A percentile compares a stretch with the other conserved stretches of the same genome.
Evolutionary conservation across 2,329 filamentous ascomycete species (phyloP).

Genomic region (Hyphodiscus sp.): DNA sequence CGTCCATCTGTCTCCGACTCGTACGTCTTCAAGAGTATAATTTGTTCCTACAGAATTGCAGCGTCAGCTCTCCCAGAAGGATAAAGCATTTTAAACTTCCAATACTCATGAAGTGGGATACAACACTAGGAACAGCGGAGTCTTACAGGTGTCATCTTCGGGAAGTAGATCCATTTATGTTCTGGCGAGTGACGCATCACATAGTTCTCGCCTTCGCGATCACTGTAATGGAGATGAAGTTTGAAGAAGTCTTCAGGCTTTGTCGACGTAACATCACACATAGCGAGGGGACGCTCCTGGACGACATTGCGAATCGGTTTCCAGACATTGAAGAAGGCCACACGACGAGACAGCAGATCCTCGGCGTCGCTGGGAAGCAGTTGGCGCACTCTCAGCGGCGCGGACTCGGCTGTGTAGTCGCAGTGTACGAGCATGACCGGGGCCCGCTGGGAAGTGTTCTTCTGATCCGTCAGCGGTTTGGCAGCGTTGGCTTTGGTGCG

Average conservation of each 20-base stretch:
- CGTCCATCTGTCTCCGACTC: slow-evolving; percentile 10
- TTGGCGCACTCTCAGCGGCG: slow-evolving; percentile 6
- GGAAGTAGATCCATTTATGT: slow-evolving; percentile 15
- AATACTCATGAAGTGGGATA: too few relatives aligned
- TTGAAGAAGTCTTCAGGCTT: slow-evolving; percentile 12
- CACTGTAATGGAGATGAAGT: slow-evolving; percentile 10
- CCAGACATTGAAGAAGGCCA: slow-evolving; percentile 17
- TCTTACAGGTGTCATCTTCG: slow-evolving; percentile 5
- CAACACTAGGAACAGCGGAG: too few relatives aligned
- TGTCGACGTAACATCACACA: slow-evolving; percentile 12
- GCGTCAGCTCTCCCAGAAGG: too few relatives aligned
- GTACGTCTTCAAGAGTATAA: slow-evolving; percentile 14
- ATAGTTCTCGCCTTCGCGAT: slow-evolving; percentile 14
- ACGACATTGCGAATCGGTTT: slow-evolving; percentile 9
- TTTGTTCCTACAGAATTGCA: slow-evolving; percentile 1
- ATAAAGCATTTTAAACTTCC: too few relatives aligned
- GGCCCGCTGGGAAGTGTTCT: slow-evolving; percentile 8
- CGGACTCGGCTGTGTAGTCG: slow-evolving; percentile 12
- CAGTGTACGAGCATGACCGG: slow-evolving; percentile 15
- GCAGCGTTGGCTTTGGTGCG: slow-evolving; percentile 10
- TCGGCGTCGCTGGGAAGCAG: slow-evolving; percentile 9
- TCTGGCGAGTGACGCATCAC: slow-evolving; percentile 9
- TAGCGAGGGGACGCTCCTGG: slow-evolving; percentile 12
- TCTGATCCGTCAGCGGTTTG: slow-evolving; percentile 12
- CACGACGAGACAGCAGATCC: slow-evolving; percentile 9